Percentiles rank a stretch among this genome's conserved stretches.
phyloP scores from a whole-genome alignment of 495 filamentous ascomycete species.

The Lophiotrema nucula region DNA sequence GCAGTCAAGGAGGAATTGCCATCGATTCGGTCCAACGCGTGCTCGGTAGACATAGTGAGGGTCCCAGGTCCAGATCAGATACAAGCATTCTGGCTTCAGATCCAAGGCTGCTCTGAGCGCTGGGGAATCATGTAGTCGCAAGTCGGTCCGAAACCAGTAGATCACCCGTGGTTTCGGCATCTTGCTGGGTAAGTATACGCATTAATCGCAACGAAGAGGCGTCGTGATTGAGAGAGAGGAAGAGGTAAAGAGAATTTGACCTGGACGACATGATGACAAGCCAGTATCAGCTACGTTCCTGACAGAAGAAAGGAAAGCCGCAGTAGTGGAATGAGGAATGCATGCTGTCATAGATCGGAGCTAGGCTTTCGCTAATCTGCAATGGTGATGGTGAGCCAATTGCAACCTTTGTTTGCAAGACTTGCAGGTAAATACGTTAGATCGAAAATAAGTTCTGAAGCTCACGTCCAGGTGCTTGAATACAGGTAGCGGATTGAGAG shows the following conservation, averaged over 20 bases:
- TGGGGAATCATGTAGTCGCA: constrained; percentile 70
- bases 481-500: no score
- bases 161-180: constrained; percentile 52
- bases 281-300: background rate
- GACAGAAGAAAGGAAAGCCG: background rate
- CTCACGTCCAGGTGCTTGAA: no score
- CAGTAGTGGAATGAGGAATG: constrained; percentile 18
- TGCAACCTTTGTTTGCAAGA: no score
- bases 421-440: no score
- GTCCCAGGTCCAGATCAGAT: constrained; percentile 70
- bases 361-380: constrained; percentile 22
- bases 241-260: no score
- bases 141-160: constrained; percentile 75
- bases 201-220: no score
- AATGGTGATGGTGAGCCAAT: no score
- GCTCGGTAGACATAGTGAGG: constrained; percentile 70
- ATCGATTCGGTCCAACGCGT: constrained; percentile 63
- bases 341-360: constrained; percentile 24
- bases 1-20: constrained; percentile 66
- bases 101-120: constrained; percentile 63
- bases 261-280: background rate
- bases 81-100: constrained; percentile 60
- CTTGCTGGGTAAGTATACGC: background rate
- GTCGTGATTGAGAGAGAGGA: no score
- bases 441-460: no score